These are phyloP conservation scores for Eimeria tenella DNA, from an alignment of 169 alveolate species.

Conservation along the genomic window DNA sequence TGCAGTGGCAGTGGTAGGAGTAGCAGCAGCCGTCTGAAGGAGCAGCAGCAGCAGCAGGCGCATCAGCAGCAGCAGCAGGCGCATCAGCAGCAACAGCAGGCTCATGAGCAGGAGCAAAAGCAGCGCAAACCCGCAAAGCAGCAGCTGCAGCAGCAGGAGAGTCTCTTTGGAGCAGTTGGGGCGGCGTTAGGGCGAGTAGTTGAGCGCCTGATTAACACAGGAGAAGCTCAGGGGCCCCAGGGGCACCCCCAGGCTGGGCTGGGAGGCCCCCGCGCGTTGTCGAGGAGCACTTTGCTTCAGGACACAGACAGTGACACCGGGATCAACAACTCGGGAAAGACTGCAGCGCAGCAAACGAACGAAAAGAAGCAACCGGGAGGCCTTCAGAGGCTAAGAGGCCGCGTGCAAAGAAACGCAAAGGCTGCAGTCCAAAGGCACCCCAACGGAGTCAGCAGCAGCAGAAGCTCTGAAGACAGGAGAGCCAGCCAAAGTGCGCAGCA, in stretches of 20 bases:
- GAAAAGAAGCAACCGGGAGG: not conserved
- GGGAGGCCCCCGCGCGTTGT: not conserved
- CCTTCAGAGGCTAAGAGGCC: not conserved
- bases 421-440: not conserved
- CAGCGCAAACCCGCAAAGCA: not conserved
- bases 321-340: not conserved
- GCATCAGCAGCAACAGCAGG: not conserved
- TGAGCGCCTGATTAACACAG: not conserved
- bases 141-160: conserved; percentile 8
- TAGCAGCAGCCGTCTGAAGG: not conserved
- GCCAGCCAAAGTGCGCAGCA: not conserved
- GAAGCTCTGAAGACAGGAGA: not conserved
- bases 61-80: not conserved
- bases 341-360: not conserved
- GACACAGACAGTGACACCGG: not conserved
- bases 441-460: not conserved
- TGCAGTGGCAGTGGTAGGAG: not conserved
- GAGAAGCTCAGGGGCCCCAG: not conserved
- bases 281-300: not conserved
- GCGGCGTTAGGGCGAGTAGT: conserved; percentile 19
- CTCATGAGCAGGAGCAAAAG: not conserved
- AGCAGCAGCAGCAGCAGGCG: conserved; percentile 13
- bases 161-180: conserved; percentile 9
- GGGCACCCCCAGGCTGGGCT: not conserved
- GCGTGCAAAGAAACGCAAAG: not conserved